These are phyloP conservation scores for Stephanodiscus triporus DNA, from an alignment of 108 stramenopile genomes.

Conservation along the genomic window DNA sequence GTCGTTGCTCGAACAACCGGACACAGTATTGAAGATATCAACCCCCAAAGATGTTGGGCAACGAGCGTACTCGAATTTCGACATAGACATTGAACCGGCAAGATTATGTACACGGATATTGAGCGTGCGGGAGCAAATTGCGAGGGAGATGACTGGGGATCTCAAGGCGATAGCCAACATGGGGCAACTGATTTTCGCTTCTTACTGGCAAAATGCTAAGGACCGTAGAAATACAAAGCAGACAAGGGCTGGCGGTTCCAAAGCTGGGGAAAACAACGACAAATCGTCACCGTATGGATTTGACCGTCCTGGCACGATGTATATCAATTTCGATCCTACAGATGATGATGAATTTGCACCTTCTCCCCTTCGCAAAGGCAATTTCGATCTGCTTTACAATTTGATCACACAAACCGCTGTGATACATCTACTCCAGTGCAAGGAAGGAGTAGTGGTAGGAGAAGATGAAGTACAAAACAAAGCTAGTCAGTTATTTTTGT, in stretches of 20 bases:
- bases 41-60: constrained; percentile 39
- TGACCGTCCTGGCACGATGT: constrained; percentile 36
- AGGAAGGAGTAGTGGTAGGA: constrained; percentile 35
- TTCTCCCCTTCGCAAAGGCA: constrained; percentile 75
- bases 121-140: constrained; percentile 75
- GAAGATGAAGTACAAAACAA: constrained; percentile 37
- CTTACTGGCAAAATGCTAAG: constrained; percentile 37
- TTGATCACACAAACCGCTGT: constrained; percentile 67
- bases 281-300: constrained; percentile 39
- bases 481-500: constrained; percentile 40
- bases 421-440: constrained; percentile 54
- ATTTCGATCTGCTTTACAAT: constrained; percentile 74
- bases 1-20: constrained; percentile 56
- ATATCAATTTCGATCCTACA: constrained; percentile 41
- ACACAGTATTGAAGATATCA: constrained; percentile 46
- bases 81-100: constrained; percentile 75
- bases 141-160: constrained; percentile 62
- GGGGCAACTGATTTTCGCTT: constrained; percentile 48
- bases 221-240: constrained; percentile 22
- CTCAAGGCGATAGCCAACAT: constrained; percentile 63
- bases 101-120: constrained; percentile 62
- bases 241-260: constrained; percentile 3
- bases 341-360: constrained; percentile 42
- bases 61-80: constrained; percentile 49
- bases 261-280: constrained; percentile 24